Evolutionary conservation across 2,329 filamentous ascomycete genomes (phyloP).

Genomic region (Tolypocladium tropicale): DNA sequence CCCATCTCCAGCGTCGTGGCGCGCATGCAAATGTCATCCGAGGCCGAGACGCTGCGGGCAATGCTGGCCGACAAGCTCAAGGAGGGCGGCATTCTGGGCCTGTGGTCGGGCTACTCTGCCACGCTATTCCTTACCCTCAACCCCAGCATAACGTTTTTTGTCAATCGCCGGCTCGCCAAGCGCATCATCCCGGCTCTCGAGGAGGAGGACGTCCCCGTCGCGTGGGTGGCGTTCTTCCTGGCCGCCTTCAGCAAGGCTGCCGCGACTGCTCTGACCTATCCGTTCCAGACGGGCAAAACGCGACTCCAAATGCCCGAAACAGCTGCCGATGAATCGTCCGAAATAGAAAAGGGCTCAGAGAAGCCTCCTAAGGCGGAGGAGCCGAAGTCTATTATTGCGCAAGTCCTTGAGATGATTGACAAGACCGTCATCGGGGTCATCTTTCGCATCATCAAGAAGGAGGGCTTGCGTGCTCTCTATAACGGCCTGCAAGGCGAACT

Average conservation of each 20-base stretch:
- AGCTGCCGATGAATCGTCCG: conserved; percentile 1
- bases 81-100: conserved; percentile 63
- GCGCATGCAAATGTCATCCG: conserved; percentile 61
- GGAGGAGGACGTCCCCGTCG: conserved; percentile 26
- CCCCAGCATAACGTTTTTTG: conserved; percentile 74
- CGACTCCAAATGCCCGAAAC: conserved; percentile 54
- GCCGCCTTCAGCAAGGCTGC: conserved; percentile 72
- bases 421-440: conserved; percentile 55
- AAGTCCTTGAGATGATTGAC: conserved; percentile 15
- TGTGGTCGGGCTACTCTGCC: conserved; percentile 85
- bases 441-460: conserved; percentile 43
- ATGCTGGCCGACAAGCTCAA: conserved; percentile 53
- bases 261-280: conserved; percentile 71
- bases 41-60: conserved; percentile 34
- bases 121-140: conserved; percentile 73
- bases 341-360: conserved; percentile 4
- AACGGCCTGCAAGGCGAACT: conserved; percentile 68
- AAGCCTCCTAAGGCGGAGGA: not conserved
- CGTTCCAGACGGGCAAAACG: conserved; percentile 77
- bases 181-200: conserved; percentile 41
- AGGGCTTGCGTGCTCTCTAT: conserved; percentile 63
- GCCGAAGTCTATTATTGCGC: conserved; percentile 4
- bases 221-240: conserved; percentile 33
- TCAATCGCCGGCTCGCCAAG: conserved; percentile 63
- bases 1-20: conserved; percentile 77